Conservation (phyloP, 2,329 filamentous ascomycete genomes). For the Trichoderma cornu-damae region DNA sequence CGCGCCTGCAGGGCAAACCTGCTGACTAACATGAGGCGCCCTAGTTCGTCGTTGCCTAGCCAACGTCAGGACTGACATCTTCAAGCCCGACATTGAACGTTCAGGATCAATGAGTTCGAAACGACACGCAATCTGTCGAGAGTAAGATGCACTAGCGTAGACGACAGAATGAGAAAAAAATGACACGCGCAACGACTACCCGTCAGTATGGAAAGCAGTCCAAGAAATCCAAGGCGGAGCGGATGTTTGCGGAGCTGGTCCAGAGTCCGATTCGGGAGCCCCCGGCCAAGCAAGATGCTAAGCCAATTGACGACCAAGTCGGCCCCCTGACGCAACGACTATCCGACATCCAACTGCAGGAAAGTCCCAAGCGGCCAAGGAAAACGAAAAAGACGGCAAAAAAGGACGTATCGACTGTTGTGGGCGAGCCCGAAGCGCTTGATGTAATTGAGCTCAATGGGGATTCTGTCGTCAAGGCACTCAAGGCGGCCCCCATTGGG, state of each 20-base stretch:
- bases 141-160: background rate
- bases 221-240: slow-evolving; percentile 43
- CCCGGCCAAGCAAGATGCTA: slow-evolving; percentile 18
- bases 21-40: slow-evolving; percentile 7
- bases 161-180: slow-evolving; percentile 28
- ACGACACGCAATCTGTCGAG: background rate
- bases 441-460: background rate
- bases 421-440: slow-evolving; percentile 16
- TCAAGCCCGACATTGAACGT: slow-evolving; percentile 17
- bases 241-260: slow-evolving; percentile 49
- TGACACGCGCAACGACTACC: slow-evolving; percentile 41
- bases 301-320: slow-evolving; percentile 26
- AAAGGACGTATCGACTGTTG: slow-evolving; percentile 8
- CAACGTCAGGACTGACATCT: slow-evolving; percentile 21
- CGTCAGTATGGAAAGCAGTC: slow-evolving; percentile 50
- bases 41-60: slow-evolving; percentile 22
- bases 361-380: slow-evolving; percentile 17
- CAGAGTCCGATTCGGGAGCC: slow-evolving; percentile 43
- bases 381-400: slow-evolving; percentile 21
- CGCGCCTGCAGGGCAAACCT: background rate
- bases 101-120: background rate
- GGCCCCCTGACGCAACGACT: slow-evolving; percentile 34
- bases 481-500: background rate
- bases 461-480: background rate
- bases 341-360: slow-evolving; percentile 29